These are phyloP conservation scores for Amesomyces nigricolor DNA, from an alignment of 2,329 filamentous ascomycete species.

Conservation along the genomic window DNA sequence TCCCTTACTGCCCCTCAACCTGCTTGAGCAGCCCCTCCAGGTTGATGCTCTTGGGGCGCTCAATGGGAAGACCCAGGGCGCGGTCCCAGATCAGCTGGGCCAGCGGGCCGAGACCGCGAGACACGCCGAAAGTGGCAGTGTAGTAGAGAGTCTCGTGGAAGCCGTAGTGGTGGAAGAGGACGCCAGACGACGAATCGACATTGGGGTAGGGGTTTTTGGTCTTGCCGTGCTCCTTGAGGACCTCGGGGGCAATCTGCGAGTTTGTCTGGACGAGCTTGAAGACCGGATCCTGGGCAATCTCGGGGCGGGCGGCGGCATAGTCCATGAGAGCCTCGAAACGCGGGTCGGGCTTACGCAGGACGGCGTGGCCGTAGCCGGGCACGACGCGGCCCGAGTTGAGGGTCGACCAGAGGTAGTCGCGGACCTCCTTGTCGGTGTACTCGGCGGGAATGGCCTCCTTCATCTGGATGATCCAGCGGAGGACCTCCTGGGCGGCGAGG, in stretches of 20 bases:
- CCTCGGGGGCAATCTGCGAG: slow-evolving; percentile 81
- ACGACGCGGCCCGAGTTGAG: slow-evolving; percentile 92
- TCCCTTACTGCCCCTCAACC: slow-evolving; percentile 42
- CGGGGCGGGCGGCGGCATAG: slow-evolving; percentile 77
- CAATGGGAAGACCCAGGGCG: slow-evolving; percentile 87
- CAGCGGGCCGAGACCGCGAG: slow-evolving; percentile 72
- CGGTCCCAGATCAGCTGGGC: slow-evolving; percentile 96
- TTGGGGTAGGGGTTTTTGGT: slow-evolving; percentile 98
- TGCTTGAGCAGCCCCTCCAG: slow-evolving; percentile 75
- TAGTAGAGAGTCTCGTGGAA: slow-evolving; percentile 98
- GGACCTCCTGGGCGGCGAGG: slow-evolving; percentile 91
- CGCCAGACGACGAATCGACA: slow-evolving; percentile 87
- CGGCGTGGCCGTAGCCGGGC: slow-evolving; percentile 91
- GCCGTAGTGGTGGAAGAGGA: slow-evolving; percentile 96
- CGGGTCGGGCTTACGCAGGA: slow-evolving; percentile 93
- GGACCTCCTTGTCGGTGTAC: slow-evolving; percentile 76
- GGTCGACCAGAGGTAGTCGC: slow-evolving; percentile 85
- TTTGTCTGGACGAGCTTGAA: slow-evolving; percentile 94
- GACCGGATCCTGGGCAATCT: slow-evolving; percentile 80
- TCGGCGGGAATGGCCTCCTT: slow-evolving; percentile 74
- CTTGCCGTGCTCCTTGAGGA: slow-evolving; percentile 93
- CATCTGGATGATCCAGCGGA: slow-evolving; percentile 97
- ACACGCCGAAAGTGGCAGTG: slow-evolving; percentile 65
- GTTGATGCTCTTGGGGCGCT: slow-evolving; percentile 97
- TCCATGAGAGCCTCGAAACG: slow-evolving; percentile 96